Conservation (phyloP, 2,329 filamentous ascomycete genomes). For the Beauveria medogensis region DNA sequence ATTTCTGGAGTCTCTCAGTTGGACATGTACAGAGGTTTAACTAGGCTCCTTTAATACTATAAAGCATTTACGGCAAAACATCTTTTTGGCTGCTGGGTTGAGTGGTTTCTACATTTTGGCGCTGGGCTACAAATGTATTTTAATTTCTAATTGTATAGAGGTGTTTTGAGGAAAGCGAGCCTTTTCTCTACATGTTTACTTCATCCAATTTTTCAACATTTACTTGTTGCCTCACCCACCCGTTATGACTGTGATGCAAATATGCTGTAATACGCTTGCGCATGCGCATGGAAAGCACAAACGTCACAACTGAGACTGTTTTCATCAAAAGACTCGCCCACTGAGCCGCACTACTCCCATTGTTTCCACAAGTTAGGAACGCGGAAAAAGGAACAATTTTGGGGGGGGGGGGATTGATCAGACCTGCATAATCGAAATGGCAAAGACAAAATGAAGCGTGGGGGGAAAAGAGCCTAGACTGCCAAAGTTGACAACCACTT, state of each 20-base stretch:
- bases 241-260: neutral
- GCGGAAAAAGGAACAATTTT: too few relatives aligned
- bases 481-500: too few relatives aligned
- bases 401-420: too few relatives aligned
- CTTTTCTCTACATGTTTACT: slow-evolving; percentile 6
- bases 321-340: neutral
- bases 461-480: too few relatives aligned
- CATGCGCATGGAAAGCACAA: neutral
- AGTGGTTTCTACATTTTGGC: slow-evolving; percentile 12
- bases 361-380: too few relatives aligned
- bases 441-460: too few relatives aligned
- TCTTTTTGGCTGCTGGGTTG: neutral
- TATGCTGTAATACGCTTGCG: too few relatives aligned
- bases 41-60: slow-evolving; percentile 26
- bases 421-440: too few relatives aligned
- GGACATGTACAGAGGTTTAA: slow-evolving; percentile 31
- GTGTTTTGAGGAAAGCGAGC: slow-evolving; percentile 16
- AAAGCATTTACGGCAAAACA: slow-evolving; percentile 14
- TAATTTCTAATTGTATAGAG: slow-evolving; percentile 39
- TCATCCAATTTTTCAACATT: slow-evolving; percentile 1
- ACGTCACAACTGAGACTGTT: neutral
- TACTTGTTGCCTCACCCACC: neutral
- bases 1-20: slow-evolving; percentile 22
- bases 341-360: neutral
- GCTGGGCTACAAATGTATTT: slow-evolving; percentile 28